Conservation (phyloP, 176 grass and related monocot genomes). For the Avena insularis region DNA sequence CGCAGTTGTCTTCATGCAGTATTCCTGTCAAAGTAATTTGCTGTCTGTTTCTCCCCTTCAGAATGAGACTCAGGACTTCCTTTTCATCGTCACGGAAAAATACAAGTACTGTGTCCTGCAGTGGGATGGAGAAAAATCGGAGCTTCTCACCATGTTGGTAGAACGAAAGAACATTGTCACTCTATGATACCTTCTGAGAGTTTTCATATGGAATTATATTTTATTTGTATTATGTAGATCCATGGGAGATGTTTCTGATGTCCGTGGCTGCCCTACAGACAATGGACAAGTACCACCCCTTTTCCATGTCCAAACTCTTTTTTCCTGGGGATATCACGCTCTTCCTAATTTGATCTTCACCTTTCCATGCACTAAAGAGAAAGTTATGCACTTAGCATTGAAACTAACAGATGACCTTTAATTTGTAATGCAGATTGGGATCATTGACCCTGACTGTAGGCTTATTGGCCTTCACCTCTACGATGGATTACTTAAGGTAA, state of each 20-base stretch:
- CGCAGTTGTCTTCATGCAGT: not conserved
- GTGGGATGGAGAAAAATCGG: conserved; percentile 89
- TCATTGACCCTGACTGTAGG: conserved; percentile 89
- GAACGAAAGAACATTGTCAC: conserved; percentile 16
- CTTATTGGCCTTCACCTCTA: conserved; percentile 94
- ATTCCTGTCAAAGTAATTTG: conserved; percentile 21
- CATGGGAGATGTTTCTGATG: conserved; percentile 98
- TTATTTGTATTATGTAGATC: conserved; percentile 66
- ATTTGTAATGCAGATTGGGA: conserved; percentile 73
- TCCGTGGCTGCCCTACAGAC: conserved; percentile 85
- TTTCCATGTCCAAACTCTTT: conserved; percentile 4
- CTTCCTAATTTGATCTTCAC: not conserved
- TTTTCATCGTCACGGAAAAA: conserved; percentile 93
- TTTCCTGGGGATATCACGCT: not conserved
- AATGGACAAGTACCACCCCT: conserved; percentile 74
- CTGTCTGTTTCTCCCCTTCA: conserved; percentile 28
- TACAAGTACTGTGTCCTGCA: conserved; percentile 98
- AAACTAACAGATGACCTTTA: not conserved
- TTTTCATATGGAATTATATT: not conserved
- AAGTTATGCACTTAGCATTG: not conserved
- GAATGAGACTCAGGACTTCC: conserved; percentile 95
- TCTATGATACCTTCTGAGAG: conserved; percentile 15
- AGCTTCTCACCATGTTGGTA: conserved; percentile 66
- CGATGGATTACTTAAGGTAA: conserved; percentile 94
- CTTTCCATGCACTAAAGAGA: conserved; percentile 16